Conservation (phyloP, 768 basidiomycete species). For the Phlebiopsis gigantea region DNA sequence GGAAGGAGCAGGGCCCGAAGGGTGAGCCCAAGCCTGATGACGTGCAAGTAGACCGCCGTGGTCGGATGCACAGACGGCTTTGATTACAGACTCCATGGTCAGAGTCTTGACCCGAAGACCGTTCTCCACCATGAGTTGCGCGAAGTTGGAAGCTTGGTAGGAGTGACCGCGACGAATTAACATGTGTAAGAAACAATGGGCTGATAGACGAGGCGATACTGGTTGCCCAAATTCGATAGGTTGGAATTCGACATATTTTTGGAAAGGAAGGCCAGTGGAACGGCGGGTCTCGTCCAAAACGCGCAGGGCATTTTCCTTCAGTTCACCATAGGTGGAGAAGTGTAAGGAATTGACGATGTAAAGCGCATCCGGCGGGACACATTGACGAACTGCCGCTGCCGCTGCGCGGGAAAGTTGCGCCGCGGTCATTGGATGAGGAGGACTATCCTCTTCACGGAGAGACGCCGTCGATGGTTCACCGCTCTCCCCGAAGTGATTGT, state of each 20-base stretch:
- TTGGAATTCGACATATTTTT: conserved; percentile 28
- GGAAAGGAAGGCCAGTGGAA: conserved; percentile 6
- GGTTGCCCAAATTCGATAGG: conserved; percentile 43
- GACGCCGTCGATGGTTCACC: not conserved
- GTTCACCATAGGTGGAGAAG: conserved; percentile 27
- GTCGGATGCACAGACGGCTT: conserved; percentile 11
- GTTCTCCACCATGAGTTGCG: conserved; percentile 46
- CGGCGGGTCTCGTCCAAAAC: conserved; percentile 14
- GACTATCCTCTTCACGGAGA: not conserved
- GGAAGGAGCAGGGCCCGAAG: not conserved
- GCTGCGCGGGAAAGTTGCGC: conserved; percentile 32
- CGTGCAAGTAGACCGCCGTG: conserved; percentile 8
- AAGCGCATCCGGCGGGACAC: conserved; percentile 38
- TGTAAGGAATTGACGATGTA: conserved; percentile 56
- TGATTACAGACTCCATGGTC: conserved; percentile 46
- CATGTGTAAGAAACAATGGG: conserved; percentile 61
- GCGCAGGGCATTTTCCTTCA: conserved; percentile 20
- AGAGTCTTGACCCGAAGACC: conserved; percentile 44
- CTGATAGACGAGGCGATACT: conserved; percentile 54
- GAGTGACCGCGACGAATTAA: conserved; percentile 48
- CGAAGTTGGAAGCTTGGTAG: conserved; percentile 43
- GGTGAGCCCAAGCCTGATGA: conserved; percentile 17
- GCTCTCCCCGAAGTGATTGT: not conserved
- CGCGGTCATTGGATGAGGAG: conserved; percentile 13
- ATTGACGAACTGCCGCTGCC: conserved; percentile 43